These are phyloP conservation scores for Lizonia empirigonia DNA, from an alignment of 2,329 filamentous ascomycete species.

Conservation along the genomic window DNA sequence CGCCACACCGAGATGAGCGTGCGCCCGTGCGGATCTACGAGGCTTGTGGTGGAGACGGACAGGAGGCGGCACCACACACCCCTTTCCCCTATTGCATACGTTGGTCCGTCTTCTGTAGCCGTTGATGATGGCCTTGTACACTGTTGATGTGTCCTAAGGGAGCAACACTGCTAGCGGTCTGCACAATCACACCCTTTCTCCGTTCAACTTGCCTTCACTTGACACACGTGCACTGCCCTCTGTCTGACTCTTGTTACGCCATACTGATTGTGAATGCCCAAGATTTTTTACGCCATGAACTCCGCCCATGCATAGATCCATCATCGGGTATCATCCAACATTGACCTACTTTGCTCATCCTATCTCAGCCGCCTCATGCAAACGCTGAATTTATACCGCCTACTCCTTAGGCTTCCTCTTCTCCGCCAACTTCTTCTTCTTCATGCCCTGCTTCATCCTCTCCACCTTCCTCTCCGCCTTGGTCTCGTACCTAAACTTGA, in stretches of 20 bases:
- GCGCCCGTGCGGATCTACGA: slow-evolving; percentile 20
- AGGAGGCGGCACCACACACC: slow-evolving; percentile 26
- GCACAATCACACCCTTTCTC: slow-evolving; percentile 14
- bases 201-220: not conserved
- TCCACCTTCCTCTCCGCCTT: slow-evolving; percentile 76
- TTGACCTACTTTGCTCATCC: not conserved
- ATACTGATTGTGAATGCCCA: not conserved
- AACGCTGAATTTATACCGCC: not conserved
- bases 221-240: not conserved
- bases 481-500: slow-evolving; percentile 90
- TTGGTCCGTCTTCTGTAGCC: slow-evolving; percentile 31
- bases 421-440: slow-evolving; percentile 73
- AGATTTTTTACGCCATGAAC: slow-evolving; percentile 3
- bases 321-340: slow-evolving; percentile 15
- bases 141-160: slow-evolving; percentile 42
- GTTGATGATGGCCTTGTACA: slow-evolving; percentile 35
- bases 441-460: slow-evolving; percentile 66
- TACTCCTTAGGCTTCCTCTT: slow-evolving; percentile 50
- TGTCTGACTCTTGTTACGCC: not conserved
- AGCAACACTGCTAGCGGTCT: slow-evolving; percentile 31
- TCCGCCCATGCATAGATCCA: slow-evolving; percentile 19
- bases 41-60: slow-evolving; percentile 18
- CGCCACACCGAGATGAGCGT: slow-evolving; percentile 27
- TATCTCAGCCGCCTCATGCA: not conserved
- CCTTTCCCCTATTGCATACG: slow-evolving; percentile 34